These are phyloP conservation scores for Dictyostelium intermedium DNA, from an alignment of 78 protist species.

Conservation along the genomic window DNA sequence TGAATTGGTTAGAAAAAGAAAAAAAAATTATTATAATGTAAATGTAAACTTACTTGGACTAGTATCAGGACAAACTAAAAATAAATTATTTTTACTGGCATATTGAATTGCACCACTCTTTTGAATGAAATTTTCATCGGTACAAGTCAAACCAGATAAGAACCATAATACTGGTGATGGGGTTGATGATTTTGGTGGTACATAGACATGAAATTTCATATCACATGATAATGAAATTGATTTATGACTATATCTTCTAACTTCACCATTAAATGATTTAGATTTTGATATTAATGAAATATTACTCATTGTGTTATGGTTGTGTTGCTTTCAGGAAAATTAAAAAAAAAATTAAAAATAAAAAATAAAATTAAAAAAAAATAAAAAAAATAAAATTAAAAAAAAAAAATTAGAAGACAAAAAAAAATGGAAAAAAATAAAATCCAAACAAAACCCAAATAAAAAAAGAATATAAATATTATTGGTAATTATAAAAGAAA, in stretches of 20 bases:
- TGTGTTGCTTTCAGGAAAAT: not conserved
- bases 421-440: too few species aligned
- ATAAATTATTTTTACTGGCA: slow-evolving; percentile 73
- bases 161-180: slow-evolving; percentile 39
- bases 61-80: slow-evolving; percentile 93
- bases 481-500: too few species aligned
- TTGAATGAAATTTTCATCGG: slow-evolving; percentile 89
- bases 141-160: slow-evolving; percentile 92
- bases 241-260: slow-evolving; percentile 63
- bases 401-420: too few species aligned
- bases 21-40: not conserved
- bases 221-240: slow-evolving; percentile 50
- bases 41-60: slow-evolving; percentile 79
- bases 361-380: not conserved
- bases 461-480: too few species aligned
- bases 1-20: not conserved
- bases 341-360: not conserved
- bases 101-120: slow-evolving; percentile 86
- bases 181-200: not conserved
- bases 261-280: slow-evolving; percentile 32
- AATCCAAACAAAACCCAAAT: too few species aligned
- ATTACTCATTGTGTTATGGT: not conserved
- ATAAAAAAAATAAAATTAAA: too few species aligned
- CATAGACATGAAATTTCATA: slow-evolving; percentile 71
- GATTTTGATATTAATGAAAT: slow-evolving; percentile 29